Evolutionary conservation across 306 rosid genomes (phyloP).

Genomic region (Inga leiocalycina): DNA sequence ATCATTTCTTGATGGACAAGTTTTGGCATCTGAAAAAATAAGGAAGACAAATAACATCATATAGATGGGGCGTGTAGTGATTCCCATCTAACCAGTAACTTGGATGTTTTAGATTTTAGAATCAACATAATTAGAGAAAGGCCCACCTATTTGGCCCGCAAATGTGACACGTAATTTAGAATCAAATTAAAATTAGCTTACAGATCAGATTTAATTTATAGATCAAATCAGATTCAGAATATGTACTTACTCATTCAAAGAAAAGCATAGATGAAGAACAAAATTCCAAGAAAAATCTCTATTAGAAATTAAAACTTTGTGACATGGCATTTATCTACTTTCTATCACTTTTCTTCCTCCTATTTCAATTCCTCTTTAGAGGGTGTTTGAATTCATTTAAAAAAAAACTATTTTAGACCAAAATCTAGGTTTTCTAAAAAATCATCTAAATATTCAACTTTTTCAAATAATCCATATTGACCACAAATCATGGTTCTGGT

Average conservation of each 20-base stretch:
- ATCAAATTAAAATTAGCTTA: neutral
- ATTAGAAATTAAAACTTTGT: neutral
- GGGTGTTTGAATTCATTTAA: too few species aligned
- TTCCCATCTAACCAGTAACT: slow-evolving; percentile 23
- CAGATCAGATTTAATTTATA: too few species aligned
- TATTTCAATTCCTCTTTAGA: neutral
- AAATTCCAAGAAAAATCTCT: neutral
- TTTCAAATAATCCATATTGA: too few species aligned
- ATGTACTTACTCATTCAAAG: neutral
- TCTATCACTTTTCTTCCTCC: neutral
- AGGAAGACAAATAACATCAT: neutral
- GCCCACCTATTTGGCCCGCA: slow-evolving; percentile 4
- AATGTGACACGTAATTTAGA: neutral
- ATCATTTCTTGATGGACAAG: slow-evolving; percentile 69
- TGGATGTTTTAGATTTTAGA: neutral
- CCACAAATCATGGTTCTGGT: too few species aligned
- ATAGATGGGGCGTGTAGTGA: neutral
- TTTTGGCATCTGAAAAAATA: slow-evolving; percentile 69
- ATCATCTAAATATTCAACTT: too few species aligned
- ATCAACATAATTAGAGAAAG: neutral
- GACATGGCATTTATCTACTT: slow-evolving; percentile 5
- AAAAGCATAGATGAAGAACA: neutral
- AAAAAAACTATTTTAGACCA: too few species aligned
- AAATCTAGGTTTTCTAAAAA: too few species aligned
- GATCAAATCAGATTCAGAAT: slow-evolving; percentile 1